Base-by-base conservation (phyloP, 2,329 filamentous ascomycete species). In the Cladosporium sphaerospermum region DNA sequence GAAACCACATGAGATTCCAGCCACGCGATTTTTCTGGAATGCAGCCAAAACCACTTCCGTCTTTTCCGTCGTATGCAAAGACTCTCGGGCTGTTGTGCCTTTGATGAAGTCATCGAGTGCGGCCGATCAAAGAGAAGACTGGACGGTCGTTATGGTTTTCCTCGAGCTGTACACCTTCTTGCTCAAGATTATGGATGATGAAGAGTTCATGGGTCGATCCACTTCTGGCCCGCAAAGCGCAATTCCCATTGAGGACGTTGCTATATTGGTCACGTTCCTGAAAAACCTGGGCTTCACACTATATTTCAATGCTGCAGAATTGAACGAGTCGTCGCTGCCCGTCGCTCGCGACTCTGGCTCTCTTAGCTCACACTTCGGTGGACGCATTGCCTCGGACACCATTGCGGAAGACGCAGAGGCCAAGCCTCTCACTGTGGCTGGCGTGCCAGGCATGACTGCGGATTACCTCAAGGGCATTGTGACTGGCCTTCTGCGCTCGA, bases 161-260 rank as follows among this genome's bases (percentile, higher is more conserved):
- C 78, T 99, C 5, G 93, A 99, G 63, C 79, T 99, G 0, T 99
- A 96, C 67, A 89, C 87, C 2, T 97, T 97, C 66, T 83, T 96
- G 2, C 75, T 97, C 10, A 87, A 93, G 61, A 82, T 97, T 33
- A 95, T 92, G 67, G 93, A 99, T 61, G 93, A 99, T 58, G 92
- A 97, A 60, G 93, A 99, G 62, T 99, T 99, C 66, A 63, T 70
- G 45, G 73, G 67, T 28, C 72, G 68, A 19, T 55, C 54, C 19
- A 54, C 56, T 7, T 58, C 58, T 14, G 59, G 57, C 13, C 61
- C 74, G 62, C 78, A 80, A 57, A 84, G 88, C 67, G 84, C 88
- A 42, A 75, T 97, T 5, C 80, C 82, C 1, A 71, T 92, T 9
- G 67, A 73, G 9, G 86, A 96, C 52, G 77, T 97, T 3, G 84